These are phyloP conservation scores for Styphnolobium japonicum DNA, from an alignment of 306 rosid species.

Conservation along the genomic window DNA sequence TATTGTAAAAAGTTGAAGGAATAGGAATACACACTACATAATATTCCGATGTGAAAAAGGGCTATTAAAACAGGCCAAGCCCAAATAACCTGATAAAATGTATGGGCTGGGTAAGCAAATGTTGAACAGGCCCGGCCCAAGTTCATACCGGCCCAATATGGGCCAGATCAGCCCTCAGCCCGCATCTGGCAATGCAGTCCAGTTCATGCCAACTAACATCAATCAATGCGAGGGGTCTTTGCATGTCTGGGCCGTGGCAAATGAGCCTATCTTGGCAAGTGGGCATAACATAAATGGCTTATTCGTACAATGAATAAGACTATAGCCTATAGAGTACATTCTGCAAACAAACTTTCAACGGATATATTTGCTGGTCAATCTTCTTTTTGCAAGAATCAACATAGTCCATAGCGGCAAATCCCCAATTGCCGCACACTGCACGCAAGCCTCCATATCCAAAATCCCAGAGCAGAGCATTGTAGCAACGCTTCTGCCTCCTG, in stretches of 20 bases:
- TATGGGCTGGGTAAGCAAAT: background rate
- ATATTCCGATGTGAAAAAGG: background rate
- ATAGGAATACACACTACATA: background rate
- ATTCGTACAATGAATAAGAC: background rate
- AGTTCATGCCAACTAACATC: background rate
- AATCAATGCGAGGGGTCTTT: background rate
- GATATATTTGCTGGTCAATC: background rate
- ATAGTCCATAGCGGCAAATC: background rate
- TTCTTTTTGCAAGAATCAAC: too few species aligned
- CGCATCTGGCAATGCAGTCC: background rate
- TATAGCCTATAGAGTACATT: too few species aligned
- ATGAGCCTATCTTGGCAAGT: too few species aligned
- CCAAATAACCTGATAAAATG: background rate
- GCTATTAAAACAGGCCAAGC: background rate
- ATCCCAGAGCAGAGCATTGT: background rate
- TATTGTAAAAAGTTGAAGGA: background rate
- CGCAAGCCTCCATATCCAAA: conserved; percentile 5
- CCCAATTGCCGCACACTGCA: background rate
- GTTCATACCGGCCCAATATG: background rate
- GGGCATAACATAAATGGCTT: background rate
- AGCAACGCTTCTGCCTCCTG: background rate
- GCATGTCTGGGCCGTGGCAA: too few species aligned
- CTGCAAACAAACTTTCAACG: too few species aligned
- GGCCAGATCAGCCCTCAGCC: background rate
- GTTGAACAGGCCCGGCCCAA: background rate